Evolutionary conservation across 306 rosid genomes (phyloP).

Genomic region (Vigna nakashimae): DNA sequence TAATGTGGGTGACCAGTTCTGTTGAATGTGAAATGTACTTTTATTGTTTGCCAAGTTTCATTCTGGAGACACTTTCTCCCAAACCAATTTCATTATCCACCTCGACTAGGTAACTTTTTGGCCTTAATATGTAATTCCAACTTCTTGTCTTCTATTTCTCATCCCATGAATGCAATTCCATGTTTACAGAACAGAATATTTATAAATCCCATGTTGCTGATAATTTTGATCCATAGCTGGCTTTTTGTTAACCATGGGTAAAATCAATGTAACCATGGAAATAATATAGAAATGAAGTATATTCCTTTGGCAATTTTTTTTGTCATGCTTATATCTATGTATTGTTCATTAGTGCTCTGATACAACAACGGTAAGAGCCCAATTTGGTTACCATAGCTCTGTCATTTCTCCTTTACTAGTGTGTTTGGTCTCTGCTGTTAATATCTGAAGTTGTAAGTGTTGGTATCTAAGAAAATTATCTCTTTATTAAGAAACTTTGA

Average conservation of each 20-base stretch:
- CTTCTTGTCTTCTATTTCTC: not conserved
- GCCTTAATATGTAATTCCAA: constrained; percentile 9
- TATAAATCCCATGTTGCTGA: constrained; percentile 15
- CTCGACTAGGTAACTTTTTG: constrained; percentile 25
- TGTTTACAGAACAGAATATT: constrained; percentile 27
- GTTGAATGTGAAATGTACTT: constrained; percentile 14
- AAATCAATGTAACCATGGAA: constrained; percentile 26
- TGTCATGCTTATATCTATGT: not conserved
- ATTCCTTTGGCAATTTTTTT: not conserved
- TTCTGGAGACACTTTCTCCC: constrained; percentile 21
- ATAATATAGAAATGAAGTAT: not conserved
- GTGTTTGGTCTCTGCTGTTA: constrained; percentile 24
- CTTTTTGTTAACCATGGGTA: not conserved
- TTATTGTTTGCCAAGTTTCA: constrained; percentile 18
- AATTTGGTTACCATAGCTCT: constrained; percentile 14
- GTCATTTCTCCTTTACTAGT: constrained; percentile 18
- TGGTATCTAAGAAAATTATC: no score
- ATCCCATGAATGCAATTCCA: not conserved
- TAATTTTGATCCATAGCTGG: constrained; percentile 1
- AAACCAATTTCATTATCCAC: constrained; percentile 26
- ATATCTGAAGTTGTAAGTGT: constrained; percentile 10
- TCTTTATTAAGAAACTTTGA: no score
- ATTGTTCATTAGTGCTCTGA: constrained; percentile 15
- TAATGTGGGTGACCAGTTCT: constrained; percentile 26
- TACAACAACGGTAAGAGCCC: not conserved